phyloP scores from a whole-genome alignment of 2,329 filamentous ascomycete genomes.

The Fusarium sp. region DNA sequence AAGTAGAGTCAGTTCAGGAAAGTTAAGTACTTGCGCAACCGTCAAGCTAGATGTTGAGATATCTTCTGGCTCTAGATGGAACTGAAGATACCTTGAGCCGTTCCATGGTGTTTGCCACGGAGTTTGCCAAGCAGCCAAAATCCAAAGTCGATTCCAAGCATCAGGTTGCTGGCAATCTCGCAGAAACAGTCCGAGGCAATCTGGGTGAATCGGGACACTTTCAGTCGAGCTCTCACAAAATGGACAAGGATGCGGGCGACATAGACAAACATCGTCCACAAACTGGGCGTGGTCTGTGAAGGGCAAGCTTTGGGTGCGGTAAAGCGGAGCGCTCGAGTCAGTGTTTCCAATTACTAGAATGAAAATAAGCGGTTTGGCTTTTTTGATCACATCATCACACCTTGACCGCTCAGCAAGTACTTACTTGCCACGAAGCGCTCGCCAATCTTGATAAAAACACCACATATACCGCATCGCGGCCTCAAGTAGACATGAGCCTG shows the following conservation, averaged over 20 bases:
- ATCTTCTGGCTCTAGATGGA: neutral
- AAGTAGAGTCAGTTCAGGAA: neutral
- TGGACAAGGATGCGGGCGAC: neutral
- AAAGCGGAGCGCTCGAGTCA: constrained; percentile 9
- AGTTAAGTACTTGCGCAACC: neutral
- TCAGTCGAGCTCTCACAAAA: neutral
- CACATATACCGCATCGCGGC: constrained; percentile 13
- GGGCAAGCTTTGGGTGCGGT: neutral
- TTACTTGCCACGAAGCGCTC: neutral
- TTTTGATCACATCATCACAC: neutral
- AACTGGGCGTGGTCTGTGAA: neutral
- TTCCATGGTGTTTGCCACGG: neutral
- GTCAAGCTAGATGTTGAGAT: neutral
- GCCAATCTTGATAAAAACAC: neutral
- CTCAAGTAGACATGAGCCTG: neutral
- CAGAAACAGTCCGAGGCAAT: neutral
- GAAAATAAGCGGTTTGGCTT: neutral
- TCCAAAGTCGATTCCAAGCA: neutral
- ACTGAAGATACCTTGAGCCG: neutral
- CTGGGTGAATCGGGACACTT: constrained; percentile 1
- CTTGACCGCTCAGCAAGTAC: neutral
- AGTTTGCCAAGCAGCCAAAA: neutral
- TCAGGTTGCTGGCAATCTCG: neutral
- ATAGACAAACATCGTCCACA: neutral
- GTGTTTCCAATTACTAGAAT: neutral